Conservation (phyloP, 2,329 filamentous ascomycete genomes). For the Fonsecaea multimorphosa region DNA sequence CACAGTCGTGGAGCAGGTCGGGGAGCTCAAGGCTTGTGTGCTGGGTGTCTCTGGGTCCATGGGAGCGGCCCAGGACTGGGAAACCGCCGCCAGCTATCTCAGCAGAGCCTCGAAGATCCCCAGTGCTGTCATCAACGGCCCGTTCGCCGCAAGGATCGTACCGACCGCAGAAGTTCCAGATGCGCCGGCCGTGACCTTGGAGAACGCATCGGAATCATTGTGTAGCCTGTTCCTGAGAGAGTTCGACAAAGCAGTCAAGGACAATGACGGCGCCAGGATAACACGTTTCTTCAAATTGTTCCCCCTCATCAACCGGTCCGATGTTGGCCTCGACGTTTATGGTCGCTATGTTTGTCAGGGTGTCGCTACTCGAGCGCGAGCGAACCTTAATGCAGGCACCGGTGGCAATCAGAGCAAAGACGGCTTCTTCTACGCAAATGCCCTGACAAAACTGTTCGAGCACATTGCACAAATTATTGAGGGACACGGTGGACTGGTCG, state of each 20-base stretch:
- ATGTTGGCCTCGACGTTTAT: slow-evolving; percentile 92
- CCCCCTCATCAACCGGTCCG: slow-evolving; percentile 85
- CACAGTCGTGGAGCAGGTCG: slow-evolving; percentile 91
- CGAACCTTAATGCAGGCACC: slow-evolving; percentile 74
- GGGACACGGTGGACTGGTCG: slow-evolving; percentile 85
- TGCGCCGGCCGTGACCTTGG: slow-evolving; percentile 82
- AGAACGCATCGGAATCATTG: slow-evolving; percentile 84
- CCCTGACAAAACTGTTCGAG: slow-evolving; percentile 90
- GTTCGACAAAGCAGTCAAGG: slow-evolving; percentile 88
- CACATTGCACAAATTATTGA: slow-evolving; percentile 98
- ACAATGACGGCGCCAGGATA: slow-evolving; percentile 85
- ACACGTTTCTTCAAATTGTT: slow-evolving; percentile 99
- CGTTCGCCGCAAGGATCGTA: slow-evolving; percentile 89
- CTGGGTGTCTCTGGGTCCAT: slow-evolving; percentile 93
- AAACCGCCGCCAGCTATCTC: slow-evolving; percentile 90
- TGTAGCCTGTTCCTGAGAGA: slow-evolving; percentile 90
- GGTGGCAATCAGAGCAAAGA: slow-evolving; percentile 69
- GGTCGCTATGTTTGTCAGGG: slow-evolving; percentile 95
- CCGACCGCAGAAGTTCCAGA: slow-evolving; percentile 96
- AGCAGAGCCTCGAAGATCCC: slow-evolving; percentile 82
- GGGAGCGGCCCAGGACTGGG: slow-evolving; percentile 98
- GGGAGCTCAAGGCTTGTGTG: slow-evolving; percentile 95
- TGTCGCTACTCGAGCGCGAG: slow-evolving; percentile 81
- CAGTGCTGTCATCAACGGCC: slow-evolving; percentile 76
- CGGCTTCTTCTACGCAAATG: slow-evolving; percentile 88